Evolutionary conservation across 2,329 filamentous ascomycete species (phyloP).

Genomic region (Helotiales sp.): DNA sequence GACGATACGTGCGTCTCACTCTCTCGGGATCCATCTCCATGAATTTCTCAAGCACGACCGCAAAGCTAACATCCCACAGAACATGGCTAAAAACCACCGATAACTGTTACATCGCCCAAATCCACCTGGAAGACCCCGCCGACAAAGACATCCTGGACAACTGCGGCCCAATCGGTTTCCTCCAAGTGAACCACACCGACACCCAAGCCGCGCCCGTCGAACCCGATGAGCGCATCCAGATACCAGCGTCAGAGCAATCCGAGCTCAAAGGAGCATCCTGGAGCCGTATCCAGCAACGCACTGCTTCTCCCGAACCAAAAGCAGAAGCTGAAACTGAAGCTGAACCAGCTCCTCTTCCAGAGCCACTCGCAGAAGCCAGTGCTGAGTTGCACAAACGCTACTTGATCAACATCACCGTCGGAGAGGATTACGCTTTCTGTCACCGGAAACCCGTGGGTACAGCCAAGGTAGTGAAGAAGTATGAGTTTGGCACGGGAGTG

Average conservation of each 20-base stretch:
- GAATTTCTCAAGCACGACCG: not conserved
- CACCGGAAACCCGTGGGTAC: slow-evolving; percentile 2
- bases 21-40: not conserved
- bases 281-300: not conserved
- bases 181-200: slow-evolving; percentile 29
- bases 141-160: slow-evolving; percentile 31
- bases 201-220: not conserved
- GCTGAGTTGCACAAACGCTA: slow-evolving; percentile 20
- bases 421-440: slow-evolving; percentile 31
- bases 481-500: slow-evolving; percentile 18
- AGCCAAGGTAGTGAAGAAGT: slow-evolving; percentile 14
- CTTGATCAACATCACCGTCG: slow-evolving; percentile 31
- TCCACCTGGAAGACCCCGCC: slow-evolving; percentile 18
- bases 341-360: not conserved
- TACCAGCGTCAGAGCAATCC: not conserved
- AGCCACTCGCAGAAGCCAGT: not conserved
- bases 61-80: slow-evolving; percentile 16
- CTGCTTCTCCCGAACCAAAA: not conserved
- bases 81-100: slow-evolving; percentile 32
- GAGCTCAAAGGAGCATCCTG: not conserved
- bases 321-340: not conserved
- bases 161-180: slow-evolving; percentile 32
- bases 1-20: slow-evolving; percentile 23
- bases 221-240: not conserved
- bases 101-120: slow-evolving; percentile 32